These are phyloP conservation scores for Favolaschia claudopus DNA, from an alignment of 768 basidiomycete genomes.

Conservation along the genomic window DNA sequence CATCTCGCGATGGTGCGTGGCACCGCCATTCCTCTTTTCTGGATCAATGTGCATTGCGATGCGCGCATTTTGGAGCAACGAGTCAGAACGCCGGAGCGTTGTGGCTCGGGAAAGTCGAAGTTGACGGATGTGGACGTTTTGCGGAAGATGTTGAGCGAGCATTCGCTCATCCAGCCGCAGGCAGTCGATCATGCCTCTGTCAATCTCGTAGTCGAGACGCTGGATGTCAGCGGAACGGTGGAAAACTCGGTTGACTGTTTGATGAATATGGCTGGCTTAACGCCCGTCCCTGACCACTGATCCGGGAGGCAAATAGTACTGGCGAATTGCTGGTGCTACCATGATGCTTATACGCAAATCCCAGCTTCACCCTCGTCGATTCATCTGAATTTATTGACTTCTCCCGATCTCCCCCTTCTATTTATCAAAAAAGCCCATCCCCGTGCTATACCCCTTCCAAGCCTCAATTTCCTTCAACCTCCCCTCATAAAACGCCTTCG, in stretches of 20 bases:
- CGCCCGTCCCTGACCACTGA: no score
- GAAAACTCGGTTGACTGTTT: not conserved
- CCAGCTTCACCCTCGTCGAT: no score
- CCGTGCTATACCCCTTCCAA: not conserved
- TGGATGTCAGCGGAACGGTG: not conserved
- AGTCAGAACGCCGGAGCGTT: not conserved
- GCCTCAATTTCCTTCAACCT: slow-evolving; percentile 1
- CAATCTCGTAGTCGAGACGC: not conserved
- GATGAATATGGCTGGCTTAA: not conserved
- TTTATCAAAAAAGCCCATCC: no score
- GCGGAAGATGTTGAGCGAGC: not conserved
- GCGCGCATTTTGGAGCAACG: not conserved
- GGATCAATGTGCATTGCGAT: slow-evolving; percentile 1
- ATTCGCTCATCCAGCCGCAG: not conserved
- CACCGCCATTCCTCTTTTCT: not conserved
- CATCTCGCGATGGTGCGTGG: not conserved
- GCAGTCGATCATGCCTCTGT: not conserved
- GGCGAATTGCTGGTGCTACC: no score
- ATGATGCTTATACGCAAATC: no score
- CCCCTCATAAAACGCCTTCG: not conserved
- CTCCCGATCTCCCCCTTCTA: no score
- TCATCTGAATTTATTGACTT: no score
- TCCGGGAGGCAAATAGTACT: no score
- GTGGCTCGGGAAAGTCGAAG: not conserved
- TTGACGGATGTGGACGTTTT: not conserved